Base-by-base conservation (phyloP, 306 rosid species). In the Senna tora region DNA sequence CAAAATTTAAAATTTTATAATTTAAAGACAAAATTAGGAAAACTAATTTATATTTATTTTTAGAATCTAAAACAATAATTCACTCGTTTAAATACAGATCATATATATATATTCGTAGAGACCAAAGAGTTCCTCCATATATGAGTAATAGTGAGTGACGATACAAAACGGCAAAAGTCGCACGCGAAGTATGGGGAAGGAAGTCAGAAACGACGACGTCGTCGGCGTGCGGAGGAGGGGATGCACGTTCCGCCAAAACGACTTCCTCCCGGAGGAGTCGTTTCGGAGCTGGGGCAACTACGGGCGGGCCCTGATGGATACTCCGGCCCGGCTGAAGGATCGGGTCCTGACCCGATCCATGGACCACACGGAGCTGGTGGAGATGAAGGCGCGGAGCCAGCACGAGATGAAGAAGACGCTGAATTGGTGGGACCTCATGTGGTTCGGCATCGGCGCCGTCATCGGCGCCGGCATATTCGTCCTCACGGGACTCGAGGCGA, bases 401-500 rank as follows among this genome's bases (percentile, higher is more conserved):
- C 57, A 84, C 65, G 89, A 86, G 69, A 93, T 93, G 98, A 93
- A 90, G 92, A 90, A 86, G 76, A 85, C 82, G 25, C 87, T 93
- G 13, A 87, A 63, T 4, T 93, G 98, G 98, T 91, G 98, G 98
- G 98, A 90, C 62, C 86, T 93, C 4, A 85, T 91, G 46, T 93
- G 98, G 97, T 87, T 90, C 63, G 92, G 98, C 0, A 43, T 93
- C 70, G 97, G 97, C 0, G 84, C 97, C 1, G 98, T 90, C 19
- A 83, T 93, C 5, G 97, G 97, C 30, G 87, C 97, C 52, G 97
- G 97, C 0, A 86, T 91, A 38, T 93, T 93, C 49, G 96, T 89
- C 0, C 89, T 93, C 52, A 93, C 98, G 1, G 98, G 98, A 0
- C 85, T 81, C 0, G 98, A 93, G 75, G 92, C 98, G 0, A 42